Evolutionary conservation across 768 basidiomycete species (phyloP).

Genomic region (Dentipellis sp.): DNA sequence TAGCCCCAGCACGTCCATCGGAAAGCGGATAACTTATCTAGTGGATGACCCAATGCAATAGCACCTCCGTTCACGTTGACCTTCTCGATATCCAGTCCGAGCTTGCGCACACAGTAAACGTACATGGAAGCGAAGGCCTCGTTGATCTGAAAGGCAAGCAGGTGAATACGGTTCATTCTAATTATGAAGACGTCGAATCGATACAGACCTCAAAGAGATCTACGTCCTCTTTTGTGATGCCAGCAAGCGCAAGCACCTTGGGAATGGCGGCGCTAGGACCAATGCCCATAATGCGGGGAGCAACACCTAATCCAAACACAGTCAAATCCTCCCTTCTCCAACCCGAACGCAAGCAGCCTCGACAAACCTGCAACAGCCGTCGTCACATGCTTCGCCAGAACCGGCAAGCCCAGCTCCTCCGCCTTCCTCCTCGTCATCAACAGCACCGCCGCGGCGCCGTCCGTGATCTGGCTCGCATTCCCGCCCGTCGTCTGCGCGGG

Average conservation of each 20-base stretch:
- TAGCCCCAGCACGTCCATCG: constrained; percentile 6
- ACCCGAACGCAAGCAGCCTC: neutral
- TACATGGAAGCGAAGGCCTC: constrained; percentile 87
- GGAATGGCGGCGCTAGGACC: constrained; percentile 84
- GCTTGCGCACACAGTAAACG: constrained; percentile 59
- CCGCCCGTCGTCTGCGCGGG: constrained; percentile 69
- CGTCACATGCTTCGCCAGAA: constrained; percentile 74
- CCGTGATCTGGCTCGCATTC: constrained; percentile 80
- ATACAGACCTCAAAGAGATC: constrained; percentile 66
- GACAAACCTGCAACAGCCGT: constrained; percentile 55
- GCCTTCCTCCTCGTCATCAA: constrained; percentile 78
- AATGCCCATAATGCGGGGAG: constrained; percentile 83
- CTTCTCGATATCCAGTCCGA: constrained; percentile 53
- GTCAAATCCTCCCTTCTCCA: neutral
- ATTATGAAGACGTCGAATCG: neutral
- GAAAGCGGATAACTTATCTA: constrained; percentile 46
- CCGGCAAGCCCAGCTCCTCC: constrained; percentile 57
- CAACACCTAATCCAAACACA: constrained; percentile 34
- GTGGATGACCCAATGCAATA: constrained; percentile 76
- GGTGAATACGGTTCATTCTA: neutral
- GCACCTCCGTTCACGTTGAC: constrained; percentile 89
- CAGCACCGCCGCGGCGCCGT: constrained; percentile 74
- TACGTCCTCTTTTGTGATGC: constrained; percentile 58
- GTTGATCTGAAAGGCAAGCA: constrained; percentile 55
- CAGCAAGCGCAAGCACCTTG: constrained; percentile 56